Base-by-base conservation (phyloP, 352 stramenopile genomes). In the Phytophthora macrochlamydospora region DNA sequence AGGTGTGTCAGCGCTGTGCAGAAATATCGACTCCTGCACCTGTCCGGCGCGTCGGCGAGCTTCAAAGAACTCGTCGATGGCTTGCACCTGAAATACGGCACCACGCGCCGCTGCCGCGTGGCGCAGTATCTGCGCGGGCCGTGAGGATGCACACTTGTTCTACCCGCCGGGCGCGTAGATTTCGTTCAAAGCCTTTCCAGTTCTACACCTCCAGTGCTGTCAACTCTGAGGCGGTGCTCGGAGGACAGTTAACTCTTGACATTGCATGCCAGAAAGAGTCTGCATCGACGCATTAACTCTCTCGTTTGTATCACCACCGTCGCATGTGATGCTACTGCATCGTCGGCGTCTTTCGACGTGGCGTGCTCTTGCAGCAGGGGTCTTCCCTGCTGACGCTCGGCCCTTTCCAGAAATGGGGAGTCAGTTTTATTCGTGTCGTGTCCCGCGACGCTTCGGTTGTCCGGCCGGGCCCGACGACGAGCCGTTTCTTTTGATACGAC, bases 101-200 rank as follows among this genome's bases (percentile, higher is more conserved):
- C 12, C 14, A 38, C 46, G 46, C 38, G 46, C 46, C 24, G 46
- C 14, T 38, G 35, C 4, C 28, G 24, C 28, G 35, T 53, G 18
- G 35, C 30, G 13, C 13, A 7, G 9, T 29, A 53, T 53, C 46
- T 29, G 35, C 46, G 38, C 30, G 4, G 5, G 2, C 46, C 2
- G 30, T 53, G 46, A 53, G 46, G 28, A 40, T 53, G 46, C 46
- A 53, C 4, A 53, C 28, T 53, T 53, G 30, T 18, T 53, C 46
- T 53, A 53, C 28, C 24, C 46, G 30, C 46, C 46, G 24, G 46
- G 46, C 24, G 46, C 28, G 28, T 53, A 53, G 28, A 53, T 53
- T 29, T 13, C n/a, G 45, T 33, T 24, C 24, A 53, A 53, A 53
- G 28, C 46, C 46, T 37, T 53, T 38, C 46, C 46, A 53, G 12